Conservation (phyloP, 768 basidiomycete genomes). For the Candolleomyces aberdarensis region DNA sequence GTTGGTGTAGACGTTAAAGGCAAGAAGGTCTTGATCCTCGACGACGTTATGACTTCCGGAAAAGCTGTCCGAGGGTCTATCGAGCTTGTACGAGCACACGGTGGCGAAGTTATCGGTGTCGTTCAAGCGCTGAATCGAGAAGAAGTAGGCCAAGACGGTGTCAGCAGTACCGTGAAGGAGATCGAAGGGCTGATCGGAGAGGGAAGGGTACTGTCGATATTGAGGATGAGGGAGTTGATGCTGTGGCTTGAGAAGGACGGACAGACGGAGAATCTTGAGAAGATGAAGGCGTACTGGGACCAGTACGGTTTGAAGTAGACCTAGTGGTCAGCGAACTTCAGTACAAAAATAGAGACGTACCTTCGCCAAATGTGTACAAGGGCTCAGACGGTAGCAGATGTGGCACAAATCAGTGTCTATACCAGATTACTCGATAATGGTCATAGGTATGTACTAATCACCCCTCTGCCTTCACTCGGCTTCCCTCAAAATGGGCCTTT, state of each 20-base stretch:
- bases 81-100: constrained; percentile 60
- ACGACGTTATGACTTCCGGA: constrained; percentile 95
- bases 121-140: constrained; percentile 85
- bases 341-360: not conserved
- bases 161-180: constrained; percentile 76
- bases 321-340: constrained; percentile 6
- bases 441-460: too few species aligned
- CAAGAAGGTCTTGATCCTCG: constrained; percentile 81
- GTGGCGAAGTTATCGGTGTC: constrained; percentile 86
- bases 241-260: constrained; percentile 74
- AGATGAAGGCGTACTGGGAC: constrained; percentile 77
- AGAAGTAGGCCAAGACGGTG: constrained; percentile 72
- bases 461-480: constrained; percentile 18
- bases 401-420: too few species aligned
- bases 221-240: constrained; percentile 85
- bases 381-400: too few species aligned
- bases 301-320: constrained; percentile 58
- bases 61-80: constrained; percentile 87
- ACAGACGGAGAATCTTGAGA: constrained; percentile 55
- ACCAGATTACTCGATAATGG: too few species aligned
- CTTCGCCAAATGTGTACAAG: too few species aligned
- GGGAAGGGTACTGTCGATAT: constrained; percentile 72
- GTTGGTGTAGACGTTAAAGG: constrained; percentile 85
- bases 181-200: constrained; percentile 71
- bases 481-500: constrained; percentile 29